Evolutionary conservation across 2,329 filamentous ascomycete species (phyloP), one percentile per base, ranked within the genome.

Genomic region (Scleromitrula shiraiana): DNA sequence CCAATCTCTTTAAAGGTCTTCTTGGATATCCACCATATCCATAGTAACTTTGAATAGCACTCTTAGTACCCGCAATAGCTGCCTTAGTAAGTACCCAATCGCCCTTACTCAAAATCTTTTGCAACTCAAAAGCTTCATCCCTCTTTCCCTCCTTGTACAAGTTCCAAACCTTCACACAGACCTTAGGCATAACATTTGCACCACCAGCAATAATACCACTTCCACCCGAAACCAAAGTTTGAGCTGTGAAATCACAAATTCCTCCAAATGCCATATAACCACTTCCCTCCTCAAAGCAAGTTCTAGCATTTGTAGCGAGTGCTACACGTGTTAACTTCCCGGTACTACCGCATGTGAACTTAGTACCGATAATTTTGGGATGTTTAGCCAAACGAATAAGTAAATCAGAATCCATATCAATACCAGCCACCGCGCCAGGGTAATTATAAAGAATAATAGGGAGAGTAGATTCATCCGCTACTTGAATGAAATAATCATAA

Each of bases 361-460:
- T 95, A 47, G 87, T 90, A 53, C 88, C 88, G 53, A 89, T 71
- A 61, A 95, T 88, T 68, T 94, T 94, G 56, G 82, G 80, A 68
- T 94, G 88, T 64, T 81, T 70, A 37, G 83, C 85, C 30, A 95
- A 78, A 63, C 76, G 77, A 70, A 93, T 88, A 60, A 95, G 77
- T 51, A 91, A 75, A 64, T 95, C 88, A 50, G 85, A 90, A 73
- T 93, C 87, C 78, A 95, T 84, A 66, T 95, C 88, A 62, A 94
- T 85, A 42, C 88, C 88, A 5, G 86, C 77, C 5, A 93, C 88
- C 41, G 87, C 88, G 43, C 87, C 88, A 1, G 88, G 88, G 70
- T 93, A 95, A 73, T 94, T 95, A 77, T 95, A 95, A 40, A 95
- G 71, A 55, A 94, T 77, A 46, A 95, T 66, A n/a, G 87, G 86